Evolutionary conservation across 495 filamentous ascomycete species (phyloP).

Genomic region (Durotheca rogersii): DNA sequence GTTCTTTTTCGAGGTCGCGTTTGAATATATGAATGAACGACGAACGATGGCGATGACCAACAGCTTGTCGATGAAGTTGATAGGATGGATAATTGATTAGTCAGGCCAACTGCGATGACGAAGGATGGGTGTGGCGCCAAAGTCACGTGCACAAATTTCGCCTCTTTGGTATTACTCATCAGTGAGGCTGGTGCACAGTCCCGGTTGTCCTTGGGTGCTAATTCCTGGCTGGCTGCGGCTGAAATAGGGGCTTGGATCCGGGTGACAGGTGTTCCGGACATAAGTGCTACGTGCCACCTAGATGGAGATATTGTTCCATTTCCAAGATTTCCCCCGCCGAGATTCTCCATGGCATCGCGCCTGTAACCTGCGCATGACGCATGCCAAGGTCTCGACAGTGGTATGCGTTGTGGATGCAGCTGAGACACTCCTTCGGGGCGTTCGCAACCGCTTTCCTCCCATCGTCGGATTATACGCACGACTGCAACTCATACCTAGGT

Average conservation of each 20-base stretch:
- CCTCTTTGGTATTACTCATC: constrained; percentile 17
- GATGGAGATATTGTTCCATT: constrained; percentile 17
- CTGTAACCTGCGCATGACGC: constrained; percentile 24
- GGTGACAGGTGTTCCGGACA: too few relatives aligned
- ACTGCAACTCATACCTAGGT: too few relatives aligned
- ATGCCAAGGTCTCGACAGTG: constrained; percentile 13
- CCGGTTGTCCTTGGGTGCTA: too few relatives aligned
- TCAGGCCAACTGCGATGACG: not conserved
- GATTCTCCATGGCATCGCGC: not conserved
- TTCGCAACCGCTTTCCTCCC: not conserved
- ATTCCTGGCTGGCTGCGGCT: constrained; percentile 19
- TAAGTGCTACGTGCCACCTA: too few relatives aligned
- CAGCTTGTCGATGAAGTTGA: not conserved
- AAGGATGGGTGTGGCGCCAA: constrained; percentile 8
- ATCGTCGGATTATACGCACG: not conserved
- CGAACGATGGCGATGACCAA: not conserved
- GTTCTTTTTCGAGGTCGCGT: not conserved
- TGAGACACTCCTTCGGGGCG: constrained; percentile 1
- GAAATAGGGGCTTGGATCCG: constrained; percentile 17
- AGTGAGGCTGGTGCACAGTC: constrained; percentile 9
- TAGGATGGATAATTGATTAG: not conserved
- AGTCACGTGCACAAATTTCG: constrained; percentile 19
- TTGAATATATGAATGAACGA: not conserved
- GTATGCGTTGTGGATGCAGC: not conserved
- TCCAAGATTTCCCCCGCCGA: too few relatives aligned